Evolutionary conservation across 78 protist genomes (phyloP).

Genomic region (Dictyostelium intermedium): DNA sequence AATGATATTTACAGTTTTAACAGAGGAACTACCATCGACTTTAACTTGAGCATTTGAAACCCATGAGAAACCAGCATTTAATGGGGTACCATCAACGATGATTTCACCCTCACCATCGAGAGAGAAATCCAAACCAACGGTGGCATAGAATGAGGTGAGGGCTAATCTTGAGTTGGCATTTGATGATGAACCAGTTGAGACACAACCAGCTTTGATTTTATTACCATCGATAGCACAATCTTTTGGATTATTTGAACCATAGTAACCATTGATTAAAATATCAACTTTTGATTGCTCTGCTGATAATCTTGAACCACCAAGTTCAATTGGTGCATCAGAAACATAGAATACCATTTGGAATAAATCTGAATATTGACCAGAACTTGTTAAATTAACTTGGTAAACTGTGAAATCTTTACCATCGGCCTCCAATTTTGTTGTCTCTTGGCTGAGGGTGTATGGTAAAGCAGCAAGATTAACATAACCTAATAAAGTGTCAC

Average conservation of each 20-base stretch:
- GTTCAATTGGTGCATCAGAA: slow-evolving; percentile 5
- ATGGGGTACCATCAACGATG: not conserved
- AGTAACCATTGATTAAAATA: slow-evolving; percentile 21
- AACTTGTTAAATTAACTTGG: not conserved
- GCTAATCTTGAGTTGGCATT: slow-evolving; percentile 41
- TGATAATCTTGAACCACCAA: not conserved
- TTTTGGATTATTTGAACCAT: not conserved
- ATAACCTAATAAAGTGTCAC: slow-evolving; percentile 29
- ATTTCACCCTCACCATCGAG: not conserved
- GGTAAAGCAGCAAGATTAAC: not conserved
- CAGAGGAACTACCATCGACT: not conserved
- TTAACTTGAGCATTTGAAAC: slow-evolving; percentile 13
- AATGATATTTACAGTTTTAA: not conserved
- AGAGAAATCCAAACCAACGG: not conserved
- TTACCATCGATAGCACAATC: not conserved
- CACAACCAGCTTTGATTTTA: not conserved
- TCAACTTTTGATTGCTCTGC: slow-evolving; percentile 56
- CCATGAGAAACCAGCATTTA: not conserved
- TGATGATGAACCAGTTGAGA: slow-evolving; percentile 57
- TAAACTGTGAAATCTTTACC: not conserved
- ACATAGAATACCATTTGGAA: slow-evolving; percentile 13
- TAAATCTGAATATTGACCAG: not conserved
- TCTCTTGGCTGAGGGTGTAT: not conserved
- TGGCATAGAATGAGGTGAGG: slow-evolving; percentile 6
- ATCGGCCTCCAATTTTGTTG: not conserved